These are phyloP conservation scores for Emergomyces pasteurianus DNA, from an alignment of 2,329 filamentous ascomycete genomes.

Conservation along the genomic window DNA sequence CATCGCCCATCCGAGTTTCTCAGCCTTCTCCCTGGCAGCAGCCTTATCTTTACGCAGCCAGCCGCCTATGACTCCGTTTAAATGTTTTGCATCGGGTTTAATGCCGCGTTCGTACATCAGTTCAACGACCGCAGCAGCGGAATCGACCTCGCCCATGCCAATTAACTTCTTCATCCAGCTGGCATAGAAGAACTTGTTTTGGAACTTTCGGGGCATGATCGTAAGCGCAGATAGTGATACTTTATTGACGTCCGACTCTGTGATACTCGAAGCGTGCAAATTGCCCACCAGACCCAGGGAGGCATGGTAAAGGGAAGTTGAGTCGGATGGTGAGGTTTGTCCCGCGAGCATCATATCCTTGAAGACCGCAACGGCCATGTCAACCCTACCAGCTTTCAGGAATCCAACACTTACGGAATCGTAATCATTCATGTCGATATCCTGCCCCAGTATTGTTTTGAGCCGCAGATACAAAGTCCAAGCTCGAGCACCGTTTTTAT, in stretches of 20 bases:
- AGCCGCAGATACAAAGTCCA: constrained; percentile 58
- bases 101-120: constrained; percentile 62
- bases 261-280: constrained; percentile 31
- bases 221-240: constrained; percentile 39
- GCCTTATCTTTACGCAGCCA: constrained; percentile 55
- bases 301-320: constrained; percentile 32
- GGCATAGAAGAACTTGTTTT: constrained; percentile 72
- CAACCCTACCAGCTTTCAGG: constrained; percentile 51
- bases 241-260: constrained; percentile 34
- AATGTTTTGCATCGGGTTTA: constrained; percentile 57
- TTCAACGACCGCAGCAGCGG: constrained; percentile 59
- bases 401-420: constrained; percentile 62
- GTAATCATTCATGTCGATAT: constrained; percentile 62
- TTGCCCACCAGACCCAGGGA: constrained; percentile 29
- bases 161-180: constrained; percentile 83
- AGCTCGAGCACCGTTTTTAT: constrained; percentile 44
- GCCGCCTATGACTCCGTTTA: constrained; percentile 71
- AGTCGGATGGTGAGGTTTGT: constrained; percentile 32
- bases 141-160: constrained; percentile 56
- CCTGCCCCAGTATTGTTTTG: constrained; percentile 45
- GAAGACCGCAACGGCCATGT: constrained; percentile 63
- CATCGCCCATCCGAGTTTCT: constrained; percentile 64
- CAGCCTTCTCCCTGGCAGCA: constrained; percentile 48
- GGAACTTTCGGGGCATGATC: constrained; percentile 40
- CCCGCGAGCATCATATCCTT: constrained; percentile 76